These are phyloP conservation scores for Daldinia sp. DNA, from an alignment of 2,329 filamentous ascomycete species.

Conservation along the genomic window DNA sequence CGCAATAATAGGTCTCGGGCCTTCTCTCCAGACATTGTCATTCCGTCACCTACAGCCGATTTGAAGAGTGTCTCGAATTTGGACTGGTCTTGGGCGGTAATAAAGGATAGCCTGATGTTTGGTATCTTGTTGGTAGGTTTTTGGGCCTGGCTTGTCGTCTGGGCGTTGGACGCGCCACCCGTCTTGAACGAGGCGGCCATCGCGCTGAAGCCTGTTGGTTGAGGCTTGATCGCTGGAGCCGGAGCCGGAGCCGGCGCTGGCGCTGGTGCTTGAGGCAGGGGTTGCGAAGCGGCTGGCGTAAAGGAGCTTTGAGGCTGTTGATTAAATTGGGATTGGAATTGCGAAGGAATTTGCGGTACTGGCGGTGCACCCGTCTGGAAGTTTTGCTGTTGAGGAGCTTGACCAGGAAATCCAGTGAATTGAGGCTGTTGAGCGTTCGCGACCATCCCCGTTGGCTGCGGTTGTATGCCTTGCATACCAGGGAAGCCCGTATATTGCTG, in stretches of 20 bases:
- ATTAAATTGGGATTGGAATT: slow-evolving; percentile 67
- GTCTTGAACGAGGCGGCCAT: slow-evolving; percentile 74
- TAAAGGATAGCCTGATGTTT: slow-evolving; percentile 93
- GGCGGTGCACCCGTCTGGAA: slow-evolving; percentile 68
- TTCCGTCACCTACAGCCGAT: slow-evolving; percentile 85
- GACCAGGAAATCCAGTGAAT: slow-evolving; percentile 55
- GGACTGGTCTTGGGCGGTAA: slow-evolving; percentile 91
- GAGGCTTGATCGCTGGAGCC: slow-evolving; percentile 69
- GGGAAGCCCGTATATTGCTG: slow-evolving; percentile 70
- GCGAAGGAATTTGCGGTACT: slow-evolving; percentile 66
- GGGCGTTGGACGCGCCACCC: slow-evolving; percentile 52
- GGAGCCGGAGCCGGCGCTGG: slow-evolving; percentile 67
- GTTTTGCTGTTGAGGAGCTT: slow-evolving; percentile 63
- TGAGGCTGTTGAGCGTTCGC: slow-evolving; percentile 56
- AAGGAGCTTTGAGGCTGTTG: slow-evolving; percentile 59
- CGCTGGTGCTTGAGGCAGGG: slow-evolving; percentile 61
- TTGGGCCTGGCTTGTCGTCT: slow-evolving; percentile 56
- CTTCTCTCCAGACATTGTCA: slow-evolving; percentile 91
- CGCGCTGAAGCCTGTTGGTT: slow-evolving; percentile 70
- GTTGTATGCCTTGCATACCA: slow-evolving; percentile 58
- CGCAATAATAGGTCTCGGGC: slow-evolving; percentile 87
- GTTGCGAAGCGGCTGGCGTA: slow-evolving; percentile 57
- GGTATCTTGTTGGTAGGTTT: slow-evolving; percentile 80
- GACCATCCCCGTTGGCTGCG: slow-evolving; percentile 42
- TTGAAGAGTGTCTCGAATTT: slow-evolving; percentile 99